Evolutionary conservation across 176 grass and related monocot genomes (phyloP), one percentile per base, ranked within the genome.

Genomic region (Oryza meridionalis): DNA sequence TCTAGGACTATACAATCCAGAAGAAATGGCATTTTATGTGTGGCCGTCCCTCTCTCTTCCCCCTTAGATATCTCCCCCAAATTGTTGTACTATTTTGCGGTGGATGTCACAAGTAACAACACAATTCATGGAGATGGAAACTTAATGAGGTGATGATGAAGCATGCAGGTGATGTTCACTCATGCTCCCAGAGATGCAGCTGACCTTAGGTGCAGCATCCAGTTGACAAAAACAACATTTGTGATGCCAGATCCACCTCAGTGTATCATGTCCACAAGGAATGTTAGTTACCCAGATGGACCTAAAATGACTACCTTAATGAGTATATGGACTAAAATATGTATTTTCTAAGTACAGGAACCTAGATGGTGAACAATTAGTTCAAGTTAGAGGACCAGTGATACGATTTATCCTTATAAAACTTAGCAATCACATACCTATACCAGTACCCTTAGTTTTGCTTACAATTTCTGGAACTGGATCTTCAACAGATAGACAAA

Each of bases 401-500:
- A 61, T 21, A 22, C 21, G n/a, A 22, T 61, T 55, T 21, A 55
- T 81, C 16, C 70, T 61, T 68, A 73, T 46, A 73, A 21, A 69
- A 73, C 49, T 43, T 84, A 69, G 61, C n/a, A 53, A 74, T 80
- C 31, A 76, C 59, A 11, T 90, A 97, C 95, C 92, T 86, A 82
- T 80, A 69, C 90, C 92, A 81, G 81, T 69, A 84, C 53, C 25
- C 22, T 55, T 67, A 47, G 33, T 44, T 77, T 90, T 82, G 37
- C 38, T 77, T 38, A 65, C 81, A 86, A 26, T 82, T 47, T 91
- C 69, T 15, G 37, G 63, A 17, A 51, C 25, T 43, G 31, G 12
- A n/a, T 88, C 87, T 67, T 88, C 88, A 71, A 77, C 50, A 35
- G 68, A 85, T 72, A 73, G 87, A 61, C 71, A 89, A 85, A 93